Base-by-base conservation (phyloP, 2,329 filamentous ascomycete species). In the Beauveria medogensis region DNA sequence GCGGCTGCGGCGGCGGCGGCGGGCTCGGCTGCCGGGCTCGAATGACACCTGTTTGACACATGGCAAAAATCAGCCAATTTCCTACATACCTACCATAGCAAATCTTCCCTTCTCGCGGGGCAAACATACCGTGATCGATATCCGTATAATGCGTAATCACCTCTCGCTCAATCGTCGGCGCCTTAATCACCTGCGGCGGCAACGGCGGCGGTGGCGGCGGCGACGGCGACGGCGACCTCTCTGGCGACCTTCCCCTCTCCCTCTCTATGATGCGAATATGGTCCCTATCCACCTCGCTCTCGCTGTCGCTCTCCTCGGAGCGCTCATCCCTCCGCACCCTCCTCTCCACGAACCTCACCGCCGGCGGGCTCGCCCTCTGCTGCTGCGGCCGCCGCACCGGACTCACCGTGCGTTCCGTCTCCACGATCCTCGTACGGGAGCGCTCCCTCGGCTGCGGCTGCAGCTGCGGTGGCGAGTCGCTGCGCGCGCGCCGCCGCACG, bases 71-170 rank as follows among this genome's bases (percentile, higher is more conserved):
- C 20, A 61, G 52, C 22, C 30, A 34, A 14, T 34, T 12, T 34
- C 30, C 10, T 8, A 34, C 30, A 34, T 10, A 34, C 30, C 30
- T 14, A 34, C 30, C 30, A 34, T 34, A 34, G 4, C 10, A 4
- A 34, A 34, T 34, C 10, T 12, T 34, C 10, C 10, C 30, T 5
- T 34, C 3, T 34, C 30, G 30, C 30, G 30, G 30, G 30, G 30
- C 10, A 34, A 34, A 34, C 30, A 12, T 34, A 34, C 30, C 92
- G 74, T 96, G 91, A 69, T 96, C 90, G 67, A 95, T 88, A 69
- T 93, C 89, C 62, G 87, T 83, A 71, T 94, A 93, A 74, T 94
- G 90, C 0, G 91, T 95, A 65, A 95, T 92, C 62, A 96, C 86
- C 70, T 96, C 90, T 69, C 93, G 86, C 73, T 93, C 90, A 67